Evolutionary conservation across 1,139 yeast species (phyloP), one percentile per base, ranked within the genome.

Genomic region (Blastobotrys illinoisensis): DNA sequence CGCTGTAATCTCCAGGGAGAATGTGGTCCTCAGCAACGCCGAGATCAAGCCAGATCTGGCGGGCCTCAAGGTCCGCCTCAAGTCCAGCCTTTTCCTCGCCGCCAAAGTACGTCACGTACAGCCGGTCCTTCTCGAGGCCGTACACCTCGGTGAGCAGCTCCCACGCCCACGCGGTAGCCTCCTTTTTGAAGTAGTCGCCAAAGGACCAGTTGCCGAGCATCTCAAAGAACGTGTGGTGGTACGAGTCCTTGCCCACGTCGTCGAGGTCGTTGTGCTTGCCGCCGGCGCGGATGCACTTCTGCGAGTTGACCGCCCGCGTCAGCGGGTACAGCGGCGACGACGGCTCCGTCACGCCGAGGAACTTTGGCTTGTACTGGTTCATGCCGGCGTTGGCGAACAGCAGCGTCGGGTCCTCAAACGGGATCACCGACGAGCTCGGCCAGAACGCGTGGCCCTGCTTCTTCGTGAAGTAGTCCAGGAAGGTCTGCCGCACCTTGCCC

Each of bases 201-300:
- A 93, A 93, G 5, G 99, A 93, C 99, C 99, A 93, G 78, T 93
- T 93, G 64, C 99, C 99, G 75, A 93, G 81, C 99, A 93, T 93
- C 76, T 93, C 99, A 65, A 93, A 93, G 69, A 95, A 93, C 11
- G 99, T 93, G 72, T 93, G 99, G 72, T 93, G 99, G 70, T 93
- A 93, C 55, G 96, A 88, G 72, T 93, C 99, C 69, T 88, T 83
- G 60, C 99, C 99, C 49, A 93, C 99, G 72, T 93, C 99, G 70
- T 93, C 99, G 68, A 93, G 81, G 75, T 93, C 99, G 69, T 93
- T 93, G 73, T 93, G 99, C 74, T 93, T 93, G 71, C 99, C 99
- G 72, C 99, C 99, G 46, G 99, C 99, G 76, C 99, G 85, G 66
- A 93, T 91, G 81, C 98, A 93, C 74, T 93, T 93, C 70, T 93